Percentiles rank a stretch among this genome's conserved stretches.
These are phyloP conservation scores for Thielaviopsis euricoi DNA, from an alignment of 2,329 filamentous ascomycete genomes.

Conservation along the genomic window DNA sequence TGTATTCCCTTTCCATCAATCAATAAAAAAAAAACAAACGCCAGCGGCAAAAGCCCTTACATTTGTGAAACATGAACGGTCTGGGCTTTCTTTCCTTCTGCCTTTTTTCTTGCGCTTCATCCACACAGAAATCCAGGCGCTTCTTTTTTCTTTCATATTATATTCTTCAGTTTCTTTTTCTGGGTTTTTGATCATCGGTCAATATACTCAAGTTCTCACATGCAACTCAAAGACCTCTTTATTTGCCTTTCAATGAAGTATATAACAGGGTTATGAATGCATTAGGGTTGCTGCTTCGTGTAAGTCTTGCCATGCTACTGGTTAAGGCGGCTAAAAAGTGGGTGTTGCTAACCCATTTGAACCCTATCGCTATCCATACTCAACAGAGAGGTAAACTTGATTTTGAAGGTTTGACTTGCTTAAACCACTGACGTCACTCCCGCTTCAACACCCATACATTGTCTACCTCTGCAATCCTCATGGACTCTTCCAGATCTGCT, in stretches of 20 bases:
- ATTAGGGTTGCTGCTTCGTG: neutral
- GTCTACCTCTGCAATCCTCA: too few relatives aligned
- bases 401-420: too few relatives aligned
- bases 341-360: neutral
- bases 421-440: too few relatives aligned
- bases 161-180: neutral
- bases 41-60: neutral
- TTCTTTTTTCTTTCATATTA: neutral
- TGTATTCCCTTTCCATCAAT: neutral
- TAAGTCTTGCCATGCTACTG: neutral
- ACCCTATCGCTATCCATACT: neutral
- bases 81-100: neutral
- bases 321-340: too few relatives aligned
- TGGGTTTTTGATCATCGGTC: too few relatives aligned
- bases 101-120: neutral
- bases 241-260: neutral
- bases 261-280: neutral
- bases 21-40: neutral
- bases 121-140: neutral
- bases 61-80: neutral
- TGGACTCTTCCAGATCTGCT: too few relatives aligned
- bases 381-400: too few relatives aligned
- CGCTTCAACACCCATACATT: too few relatives aligned
- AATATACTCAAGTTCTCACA: too few relatives aligned
- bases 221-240: neutral